A percentile compares a stretch with the other conserved stretches of the same genome.
Evolutionary conservation across 1,139 yeast genomes (phyloP).

Genomic region (Hyphopichia buzzinii): DNA sequence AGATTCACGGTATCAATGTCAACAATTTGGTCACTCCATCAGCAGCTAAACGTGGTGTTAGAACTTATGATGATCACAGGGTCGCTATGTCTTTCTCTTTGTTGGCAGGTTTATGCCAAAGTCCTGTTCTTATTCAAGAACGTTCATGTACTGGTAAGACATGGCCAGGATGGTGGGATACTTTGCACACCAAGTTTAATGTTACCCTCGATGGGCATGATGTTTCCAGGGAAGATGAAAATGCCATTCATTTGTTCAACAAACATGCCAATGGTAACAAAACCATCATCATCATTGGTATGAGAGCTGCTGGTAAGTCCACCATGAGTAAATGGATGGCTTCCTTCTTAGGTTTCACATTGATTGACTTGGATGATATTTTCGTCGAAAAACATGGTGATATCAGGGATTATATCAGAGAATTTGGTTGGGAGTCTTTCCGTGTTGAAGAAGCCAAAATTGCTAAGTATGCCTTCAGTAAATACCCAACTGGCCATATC

Average conservation of each 20-base stretch:
- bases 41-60: constrained; percentile 51
- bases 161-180: constrained; percentile 99
- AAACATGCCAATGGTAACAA: constrained; percentile 36
- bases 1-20: constrained; percentile 64
- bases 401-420: constrained; percentile 66
- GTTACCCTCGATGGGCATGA: constrained; percentile 72
- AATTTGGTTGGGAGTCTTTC: constrained; percentile 84
- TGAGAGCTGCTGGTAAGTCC: constrained; percentile 98
- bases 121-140: constrained; percentile 74
- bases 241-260: constrained; percentile 11
- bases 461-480: constrained; percentile 49
- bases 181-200: constrained; percentile 66
- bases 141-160: constrained; percentile 94
- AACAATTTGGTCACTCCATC: constrained; percentile 50
- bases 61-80: constrained; percentile 92
- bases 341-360: constrained; percentile 62
- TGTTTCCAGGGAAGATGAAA: constrained; percentile 20
- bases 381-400: constrained; percentile 60
- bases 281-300: constrained; percentile 84
- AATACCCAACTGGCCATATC: constrained; percentile 57
- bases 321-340: constrained; percentile 85
- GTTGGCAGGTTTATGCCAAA: constrained; percentile 57
- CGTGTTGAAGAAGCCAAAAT: constrained; percentile 65
- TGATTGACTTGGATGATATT: constrained; percentile 74
- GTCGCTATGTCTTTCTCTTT: constrained; percentile 97